Evolutionary conservation across 2,329 filamentous ascomycete genomes (phyloP), one percentile per base, ranked within the genome.

Genomic region (Colletotrichum sp.): DNA sequence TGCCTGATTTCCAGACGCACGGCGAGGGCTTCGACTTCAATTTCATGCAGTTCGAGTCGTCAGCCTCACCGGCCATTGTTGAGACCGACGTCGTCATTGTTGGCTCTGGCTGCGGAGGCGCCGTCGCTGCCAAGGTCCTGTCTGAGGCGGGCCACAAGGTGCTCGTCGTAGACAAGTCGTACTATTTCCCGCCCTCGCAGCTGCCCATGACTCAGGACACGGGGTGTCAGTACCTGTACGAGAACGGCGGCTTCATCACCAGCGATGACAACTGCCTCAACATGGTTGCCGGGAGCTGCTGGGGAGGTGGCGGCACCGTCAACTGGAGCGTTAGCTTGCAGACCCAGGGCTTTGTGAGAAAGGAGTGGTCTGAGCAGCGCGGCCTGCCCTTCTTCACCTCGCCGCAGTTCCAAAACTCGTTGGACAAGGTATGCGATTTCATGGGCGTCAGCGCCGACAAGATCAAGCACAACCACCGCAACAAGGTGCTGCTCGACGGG

Each of bases 21-120:
- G 89, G 87, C 4, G 85, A 88, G 49, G 87, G 87, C 6, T 91
- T 89, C 75, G 85, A 90, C 44, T 95, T 90, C 81, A 82, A 87
- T 1, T 95, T 95, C 79, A 81, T 94, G 62, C 92, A 94, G 80
- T 87, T 94, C 78, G 83, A 82, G 4, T 69, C 80, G 4, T 82
- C 81, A 8, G 78, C 79, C n/a, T 78, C 81, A 6, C 87, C 91
- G 0, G 91, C 91, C 75, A 87, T 88, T 2, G 84, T 96, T 39
- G 92, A 95, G 70, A 94, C 94, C 0, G 96, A 98, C 83, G 92
- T 98, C 1, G 92, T 98, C 55, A 92, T 98, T 74, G 90, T 98
- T 24, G 96, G 96, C 4, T 97, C 95, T 49, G 96, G 96, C 32
- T 98, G 95, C 80, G 96, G 96, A 77, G 96, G 95, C 55, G 95